These are phyloP conservation scores for Scenedesmus sp. DNA, from an alignment of 163 green algal genomes.

Conservation along the genomic window DNA sequence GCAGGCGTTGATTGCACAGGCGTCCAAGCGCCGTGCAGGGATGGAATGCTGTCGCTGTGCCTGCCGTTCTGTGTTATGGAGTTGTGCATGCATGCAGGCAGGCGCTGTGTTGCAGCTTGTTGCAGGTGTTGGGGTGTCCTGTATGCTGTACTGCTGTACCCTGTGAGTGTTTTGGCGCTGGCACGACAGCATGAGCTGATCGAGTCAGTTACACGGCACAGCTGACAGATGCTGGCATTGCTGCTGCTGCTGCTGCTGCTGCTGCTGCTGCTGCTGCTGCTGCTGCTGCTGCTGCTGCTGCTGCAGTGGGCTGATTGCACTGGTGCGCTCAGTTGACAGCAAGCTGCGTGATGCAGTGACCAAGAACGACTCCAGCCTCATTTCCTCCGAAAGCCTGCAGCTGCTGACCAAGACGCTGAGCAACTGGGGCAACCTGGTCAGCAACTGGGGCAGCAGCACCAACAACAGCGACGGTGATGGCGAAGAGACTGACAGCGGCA, in stretches of 20 bases:
- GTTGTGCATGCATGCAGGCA: too few relatives aligned
- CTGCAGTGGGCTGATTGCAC: slow-evolving; percentile 39
- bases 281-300: background rate
- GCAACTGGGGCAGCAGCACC: slow-evolving; percentile 6
- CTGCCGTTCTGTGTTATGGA: too few relatives aligned
- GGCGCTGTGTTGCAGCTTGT: background rate
- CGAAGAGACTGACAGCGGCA: background rate
- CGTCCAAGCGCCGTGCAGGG: too few relatives aligned
- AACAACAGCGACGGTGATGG: background rate
- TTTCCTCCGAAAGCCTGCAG: slow-evolving; percentile 17
- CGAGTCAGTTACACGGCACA: too few relatives aligned
- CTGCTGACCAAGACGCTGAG: slow-evolving; percentile 25
- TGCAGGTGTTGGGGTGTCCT: background rate
- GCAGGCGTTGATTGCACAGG: too few relatives aligned
- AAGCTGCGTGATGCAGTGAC: slow-evolving; percentile 28
- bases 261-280: slow-evolving; percentile 14
- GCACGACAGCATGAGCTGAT: too few relatives aligned
- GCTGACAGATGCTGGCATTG: background rate
- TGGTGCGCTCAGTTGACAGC: background rate
- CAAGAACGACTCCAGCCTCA: slow-evolving; percentile 30
- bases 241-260: background rate
- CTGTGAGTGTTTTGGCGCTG: too few relatives aligned
- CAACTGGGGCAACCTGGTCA: slow-evolving; percentile 33
- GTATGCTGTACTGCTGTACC: too few relatives aligned
- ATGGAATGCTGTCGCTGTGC: too few relatives aligned